A percentile compares a stretch with the other conserved stretches of the same genome.
Evolutionary conservation across 169 alveolate genomes (phyloP).

Genomic region (Plasmodium vinckei): DNA sequence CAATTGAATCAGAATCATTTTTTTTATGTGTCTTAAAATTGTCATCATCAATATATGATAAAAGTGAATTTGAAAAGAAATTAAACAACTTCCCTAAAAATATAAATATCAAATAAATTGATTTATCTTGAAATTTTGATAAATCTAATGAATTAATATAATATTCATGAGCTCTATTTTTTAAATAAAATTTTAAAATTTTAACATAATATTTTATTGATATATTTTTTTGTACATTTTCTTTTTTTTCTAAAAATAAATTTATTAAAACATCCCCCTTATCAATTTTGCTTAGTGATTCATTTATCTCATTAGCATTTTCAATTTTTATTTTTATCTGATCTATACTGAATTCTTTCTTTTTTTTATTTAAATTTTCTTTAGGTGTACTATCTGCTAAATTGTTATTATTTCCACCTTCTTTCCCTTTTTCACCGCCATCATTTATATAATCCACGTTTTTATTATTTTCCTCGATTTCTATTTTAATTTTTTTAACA

Average conservation of each 20-base stretch:
- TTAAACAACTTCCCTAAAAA: slow-evolving; percentile 59
- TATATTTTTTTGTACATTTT: slow-evolving; percentile 9
- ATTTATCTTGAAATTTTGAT: slow-evolving; percentile 37
- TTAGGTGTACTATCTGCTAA: no score
- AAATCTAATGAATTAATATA: slow-evolving; percentile 18
- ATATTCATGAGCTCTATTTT: slow-evolving; percentile 43
- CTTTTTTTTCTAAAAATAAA: slow-evolving; percentile 20
- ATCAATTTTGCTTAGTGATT: not conserved
- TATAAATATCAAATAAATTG: slow-evolving; percentile 49
- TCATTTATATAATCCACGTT: no score
- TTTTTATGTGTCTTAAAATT: not conserved
- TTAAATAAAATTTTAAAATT: slow-evolving; percentile 51
- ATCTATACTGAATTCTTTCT: not conserved
- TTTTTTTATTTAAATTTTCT: no score
- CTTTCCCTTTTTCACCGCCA: no score
- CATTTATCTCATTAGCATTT: slow-evolving; percentile 12
- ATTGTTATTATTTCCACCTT: no score
- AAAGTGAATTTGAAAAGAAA: slow-evolving; percentile 33
- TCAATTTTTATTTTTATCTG: slow-evolving; percentile 39
- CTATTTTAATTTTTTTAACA: no score
- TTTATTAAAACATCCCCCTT: slow-evolving; percentile 16
- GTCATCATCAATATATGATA: slow-evolving; percentile 3
- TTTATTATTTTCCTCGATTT: no score
- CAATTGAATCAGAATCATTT: not conserved
- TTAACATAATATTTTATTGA: slow-evolving; percentile 60